phyloP scores from a whole-genome alignment of 2,329 filamentous ascomycete genomes.

The Monosporascus sp. region DNA sequence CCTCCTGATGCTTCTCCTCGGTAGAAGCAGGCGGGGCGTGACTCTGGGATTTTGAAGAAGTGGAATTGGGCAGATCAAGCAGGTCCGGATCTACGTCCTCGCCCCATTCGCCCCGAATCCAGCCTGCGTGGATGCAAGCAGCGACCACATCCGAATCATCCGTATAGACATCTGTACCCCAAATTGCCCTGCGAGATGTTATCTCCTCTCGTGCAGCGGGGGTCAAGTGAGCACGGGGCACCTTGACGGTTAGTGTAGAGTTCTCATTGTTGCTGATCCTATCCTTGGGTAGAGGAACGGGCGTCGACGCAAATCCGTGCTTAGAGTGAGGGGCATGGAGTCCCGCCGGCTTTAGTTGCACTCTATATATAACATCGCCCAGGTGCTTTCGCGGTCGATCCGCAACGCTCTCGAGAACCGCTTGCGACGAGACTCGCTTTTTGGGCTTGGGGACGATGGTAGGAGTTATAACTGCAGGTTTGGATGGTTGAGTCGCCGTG shows the following conservation, averaged over 20 bases:
- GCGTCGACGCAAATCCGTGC: conserved; percentile 49
- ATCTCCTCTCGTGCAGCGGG: conserved; percentile 73
- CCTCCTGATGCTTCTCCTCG: conserved; percentile 32
- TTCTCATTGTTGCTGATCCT: conserved; percentile 72
- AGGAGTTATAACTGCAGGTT: conserved; percentile 28
- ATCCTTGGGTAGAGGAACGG: conserved; percentile 71
- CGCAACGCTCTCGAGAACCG: conserved; percentile 67
- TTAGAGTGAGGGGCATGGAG: conserved; percentile 38
- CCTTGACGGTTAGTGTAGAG: conserved; percentile 82
- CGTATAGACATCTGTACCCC: conserved; percentile 92
- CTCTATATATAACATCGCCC: conserved; percentile 77
- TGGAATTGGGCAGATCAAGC: conserved; percentile 49
- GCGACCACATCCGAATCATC: conserved; percentile 94
- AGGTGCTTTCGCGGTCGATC: conserved; percentile 72
- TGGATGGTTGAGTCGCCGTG: conserved; percentile 27
- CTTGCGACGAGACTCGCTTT: conserved; percentile 62
- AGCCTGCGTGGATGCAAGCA: conserved; percentile 88
- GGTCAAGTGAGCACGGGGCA: conserved; percentile 74
- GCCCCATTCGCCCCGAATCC: conserved; percentile 84
- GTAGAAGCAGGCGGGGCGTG: conserved; percentile 15
- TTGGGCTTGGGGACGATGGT: conserved; percentile 54
- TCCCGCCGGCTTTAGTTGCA: conserved; percentile 53
- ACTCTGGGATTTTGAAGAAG: conserved; percentile 30
- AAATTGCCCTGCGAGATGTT: conserved; percentile 72
- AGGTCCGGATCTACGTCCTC: conserved; percentile 69